A percentile compares a stretch with the other conserved stretches of the same genome.
Evolutionary conservation across 805 yeast species (phyloP).

Genomic region (Lachancea thermotolerans): DNA sequence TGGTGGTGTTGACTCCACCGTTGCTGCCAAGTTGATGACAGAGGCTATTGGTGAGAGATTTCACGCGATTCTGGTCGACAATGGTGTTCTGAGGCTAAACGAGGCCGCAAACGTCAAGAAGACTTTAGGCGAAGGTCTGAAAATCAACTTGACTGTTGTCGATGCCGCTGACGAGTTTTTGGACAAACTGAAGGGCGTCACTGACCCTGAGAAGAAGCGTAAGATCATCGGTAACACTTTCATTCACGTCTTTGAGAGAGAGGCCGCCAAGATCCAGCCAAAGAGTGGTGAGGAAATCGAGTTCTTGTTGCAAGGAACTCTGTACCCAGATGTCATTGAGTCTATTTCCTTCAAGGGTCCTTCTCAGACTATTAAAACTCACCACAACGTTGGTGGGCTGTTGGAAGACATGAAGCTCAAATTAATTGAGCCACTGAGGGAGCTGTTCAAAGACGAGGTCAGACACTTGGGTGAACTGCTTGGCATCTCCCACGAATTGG

Average conservation of each 20-base stretch:
- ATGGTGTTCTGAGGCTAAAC: conserved; percentile 93
- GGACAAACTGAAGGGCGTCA: conserved; percentile 79
- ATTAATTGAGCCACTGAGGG: conserved; percentile 97
- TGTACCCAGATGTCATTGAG: conserved; percentile 98
- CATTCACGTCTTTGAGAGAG: conserved; percentile 93
- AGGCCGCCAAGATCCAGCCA: conserved; percentile 87
- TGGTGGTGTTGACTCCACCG: conserved; percentile 99
- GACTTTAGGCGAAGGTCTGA: conserved; percentile 87
- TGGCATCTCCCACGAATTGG: conserved; percentile 94
- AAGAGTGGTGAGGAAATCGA: conserved; percentile 85
- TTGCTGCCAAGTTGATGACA: conserved; percentile 95
- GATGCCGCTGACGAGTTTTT: conserved; percentile 92
- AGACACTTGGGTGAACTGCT: conserved; percentile 90
- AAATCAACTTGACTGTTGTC: conserved; percentile 88
- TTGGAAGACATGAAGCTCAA: conserved; percentile 97
- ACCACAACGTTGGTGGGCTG: conserved; percentile 98
- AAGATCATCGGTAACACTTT: conserved; percentile 98
- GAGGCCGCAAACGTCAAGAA: conserved; percentile 86
- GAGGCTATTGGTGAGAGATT: conserved; percentile 98
- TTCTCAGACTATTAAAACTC: conserved; percentile 98
- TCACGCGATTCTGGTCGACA: conserved; percentile 97
- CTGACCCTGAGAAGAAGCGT: conserved; percentile 98
- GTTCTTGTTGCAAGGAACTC: conserved; percentile 90
- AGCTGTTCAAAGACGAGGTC: conserved; percentile 97
- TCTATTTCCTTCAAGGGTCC: conserved; percentile 99